A percentile compares a stretch with the other conserved stretches of the same genome.
These are phyloP conservation scores for Cymodocea nodosa DNA, from an alignment of 116 monocot species.

Conservation along the genomic window DNA sequence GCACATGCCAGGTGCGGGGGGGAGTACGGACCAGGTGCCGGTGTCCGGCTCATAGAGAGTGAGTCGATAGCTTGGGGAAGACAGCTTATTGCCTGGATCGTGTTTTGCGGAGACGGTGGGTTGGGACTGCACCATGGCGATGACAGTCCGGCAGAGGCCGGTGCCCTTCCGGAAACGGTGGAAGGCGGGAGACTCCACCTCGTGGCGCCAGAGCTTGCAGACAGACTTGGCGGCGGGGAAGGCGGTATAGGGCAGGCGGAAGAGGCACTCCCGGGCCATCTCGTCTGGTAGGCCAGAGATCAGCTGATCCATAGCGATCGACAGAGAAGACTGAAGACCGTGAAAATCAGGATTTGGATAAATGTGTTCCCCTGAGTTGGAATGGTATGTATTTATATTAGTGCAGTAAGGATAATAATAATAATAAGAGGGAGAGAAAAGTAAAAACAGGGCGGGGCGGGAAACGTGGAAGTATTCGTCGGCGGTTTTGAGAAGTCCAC, in stretches of 20 bases:
- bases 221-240: slow-evolving; percentile 16
- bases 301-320: slow-evolving; percentile 1
- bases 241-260: slow-evolving; percentile 11
- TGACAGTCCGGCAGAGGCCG: slow-evolving; percentile 4
- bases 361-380: background rate
- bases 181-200: slow-evolving; percentile 16
- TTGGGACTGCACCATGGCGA: slow-evolving; percentile 16
- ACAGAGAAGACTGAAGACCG: too few relatives aligned
- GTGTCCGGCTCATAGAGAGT: slow-evolving; percentile 3
- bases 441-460: too few relatives aligned
- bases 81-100: background rate
- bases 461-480: too few relatives aligned
- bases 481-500: too few relatives aligned
- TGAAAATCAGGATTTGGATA: too few relatives aligned
- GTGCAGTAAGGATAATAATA: too few relatives aligned
- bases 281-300: slow-evolving; percentile 31
- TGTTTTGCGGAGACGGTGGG: background rate
- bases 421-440: too few relatives aligned
- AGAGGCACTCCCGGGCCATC: slow-evolving; percentile 19
- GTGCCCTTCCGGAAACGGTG: slow-evolving; percentile 6
- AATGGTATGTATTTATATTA: too few relatives aligned
- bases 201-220: slow-evolving; percentile 17
- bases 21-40: slow-evolving; percentile 12
- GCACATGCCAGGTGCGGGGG: slow-evolving; percentile 8
- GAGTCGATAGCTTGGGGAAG: background rate